A percentile compares a stretch with the other conserved stretches of the same genome.
phyloP scores from a whole-genome alignment of 2,329 filamentous ascomycete species.

The Microdochium nivale region DNA sequence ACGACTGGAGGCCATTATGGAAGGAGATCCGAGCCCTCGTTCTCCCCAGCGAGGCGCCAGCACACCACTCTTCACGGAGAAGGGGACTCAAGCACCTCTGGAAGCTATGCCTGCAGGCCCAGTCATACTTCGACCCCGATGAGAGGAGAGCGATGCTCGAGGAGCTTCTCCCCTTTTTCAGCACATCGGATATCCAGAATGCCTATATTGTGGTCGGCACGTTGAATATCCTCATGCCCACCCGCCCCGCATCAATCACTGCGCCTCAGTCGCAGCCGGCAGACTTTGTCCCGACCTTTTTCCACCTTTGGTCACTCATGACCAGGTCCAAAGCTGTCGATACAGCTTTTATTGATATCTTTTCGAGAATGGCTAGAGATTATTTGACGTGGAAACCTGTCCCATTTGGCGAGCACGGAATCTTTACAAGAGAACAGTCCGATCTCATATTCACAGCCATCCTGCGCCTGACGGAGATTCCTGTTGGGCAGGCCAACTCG shows the following conservation, averaged over 20 bases:
- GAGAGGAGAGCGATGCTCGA: slow-evolving; percentile 77
- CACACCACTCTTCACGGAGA: slow-evolving; percentile 47
- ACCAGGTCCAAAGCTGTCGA: slow-evolving; percentile 85
- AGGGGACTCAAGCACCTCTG: slow-evolving; percentile 59
- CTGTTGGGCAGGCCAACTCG: slow-evolving; percentile 90
- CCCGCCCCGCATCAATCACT: slow-evolving; percentile 63
- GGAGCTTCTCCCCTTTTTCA: slow-evolving; percentile 80
- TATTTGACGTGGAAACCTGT: slow-evolving; percentile 67
- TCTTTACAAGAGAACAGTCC: slow-evolving; percentile 88
- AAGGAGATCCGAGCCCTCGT: slow-evolving; percentile 88
- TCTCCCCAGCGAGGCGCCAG: slow-evolving; percentile 72
- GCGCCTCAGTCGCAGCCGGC: slow-evolving; percentile 74
- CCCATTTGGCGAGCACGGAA: slow-evolving; percentile 75
- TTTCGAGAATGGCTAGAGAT: slow-evolving; percentile 81
- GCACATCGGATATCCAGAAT: slow-evolving; percentile 82
- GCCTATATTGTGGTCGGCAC: slow-evolving; percentile 88
- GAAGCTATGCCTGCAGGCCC: slow-evolving; percentile 83
- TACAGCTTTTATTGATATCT: slow-evolving; percentile 77
- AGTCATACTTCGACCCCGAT: slow-evolving; percentile 84
- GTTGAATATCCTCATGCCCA: slow-evolving; percentile 82
- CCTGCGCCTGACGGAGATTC: slow-evolving; percentile 83
- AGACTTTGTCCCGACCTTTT: slow-evolving; percentile 85
- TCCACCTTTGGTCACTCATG: slow-evolving; percentile 92
- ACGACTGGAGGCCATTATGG: slow-evolving; percentile 92
- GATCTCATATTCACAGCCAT: slow-evolving; percentile 89